Conservation (phyloP, 1,139 yeast genomes). For the Blastobotrys illinoisensis region DNA sequence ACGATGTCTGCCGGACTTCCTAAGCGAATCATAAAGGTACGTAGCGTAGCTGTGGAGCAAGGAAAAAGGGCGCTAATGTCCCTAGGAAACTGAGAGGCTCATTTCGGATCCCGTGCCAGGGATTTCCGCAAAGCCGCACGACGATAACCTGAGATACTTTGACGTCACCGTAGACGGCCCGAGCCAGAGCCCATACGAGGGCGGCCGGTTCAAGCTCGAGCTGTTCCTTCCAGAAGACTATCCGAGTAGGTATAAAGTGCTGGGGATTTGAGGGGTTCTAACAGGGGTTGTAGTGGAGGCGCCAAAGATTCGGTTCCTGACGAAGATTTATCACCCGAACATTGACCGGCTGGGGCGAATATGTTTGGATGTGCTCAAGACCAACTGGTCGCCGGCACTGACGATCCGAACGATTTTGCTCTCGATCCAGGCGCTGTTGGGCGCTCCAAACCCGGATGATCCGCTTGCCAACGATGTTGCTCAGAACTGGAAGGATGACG, state of each 20-base stretch:
- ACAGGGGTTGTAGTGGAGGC: constrained; percentile 54
- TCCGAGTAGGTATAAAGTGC: constrained; percentile 53
- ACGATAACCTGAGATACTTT: constrained; percentile 86
- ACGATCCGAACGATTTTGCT: constrained; percentile 91
- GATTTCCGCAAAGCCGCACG: constrained; percentile 86
- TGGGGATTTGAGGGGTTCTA: not conserved
- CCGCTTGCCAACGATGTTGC: constrained; percentile 98
- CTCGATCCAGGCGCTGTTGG: constrained; percentile 87
- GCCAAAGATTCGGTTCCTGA: constrained; percentile 86
- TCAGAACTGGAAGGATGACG: constrained; percentile 89
- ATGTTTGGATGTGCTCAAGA: constrained; percentile 89
- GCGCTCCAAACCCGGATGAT: constrained; percentile 97
- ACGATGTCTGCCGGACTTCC: constrained; percentile 38
- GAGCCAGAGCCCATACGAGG: constrained; percentile 73
- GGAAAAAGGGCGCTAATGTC: not conserved
- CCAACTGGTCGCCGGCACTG: constrained; percentile 95
- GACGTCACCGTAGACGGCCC: constrained; percentile 92
- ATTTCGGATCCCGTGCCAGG: constrained; percentile 97
- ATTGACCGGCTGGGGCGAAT: constrained; percentile 93
- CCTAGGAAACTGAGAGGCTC: constrained; percentile 86
- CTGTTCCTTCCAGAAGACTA: constrained; percentile 83
- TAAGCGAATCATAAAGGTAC: constrained; percentile 77
- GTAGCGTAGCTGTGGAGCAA: constrained; percentile 24
- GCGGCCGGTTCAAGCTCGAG: constrained; percentile 70
- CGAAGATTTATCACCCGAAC: constrained; percentile 94